Evolutionary conservation across 768 basidiomycete species (phyloP).

Genomic region (Tremella yokohamensis): DNA sequence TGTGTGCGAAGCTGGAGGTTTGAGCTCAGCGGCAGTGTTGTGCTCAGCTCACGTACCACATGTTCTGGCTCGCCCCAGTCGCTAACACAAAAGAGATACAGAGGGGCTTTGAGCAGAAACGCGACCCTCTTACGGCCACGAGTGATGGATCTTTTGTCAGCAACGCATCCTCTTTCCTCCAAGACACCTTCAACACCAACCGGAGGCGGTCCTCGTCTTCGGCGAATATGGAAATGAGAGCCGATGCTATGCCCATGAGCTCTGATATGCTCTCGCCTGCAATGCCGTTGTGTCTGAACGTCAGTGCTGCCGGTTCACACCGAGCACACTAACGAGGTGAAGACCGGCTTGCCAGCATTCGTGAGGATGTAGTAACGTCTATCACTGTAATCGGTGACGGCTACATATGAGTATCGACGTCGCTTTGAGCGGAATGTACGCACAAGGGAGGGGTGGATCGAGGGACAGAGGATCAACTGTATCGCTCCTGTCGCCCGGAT

Average conservation of each 20-base stretch:
- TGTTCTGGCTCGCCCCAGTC: conserved; percentile 95
- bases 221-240: conserved; percentile 89
- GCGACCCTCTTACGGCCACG: conserved; percentile 77
- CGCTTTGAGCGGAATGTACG: not conserved
- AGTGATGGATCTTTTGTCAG: conserved; percentile 64
- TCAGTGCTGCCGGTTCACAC: conserved; percentile 55
- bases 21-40: not conserved
- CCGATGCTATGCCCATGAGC: conserved; percentile 87
- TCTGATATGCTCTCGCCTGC: conserved; percentile 64
- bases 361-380: conserved; percentile 90
- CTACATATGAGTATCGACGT: not conserved
- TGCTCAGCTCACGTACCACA: conserved; percentile 61
- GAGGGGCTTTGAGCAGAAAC: conserved; percentile 76
- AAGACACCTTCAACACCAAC: too few species aligned
- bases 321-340: conserved; percentile 64
- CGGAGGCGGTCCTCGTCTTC: conserved; percentile 75
- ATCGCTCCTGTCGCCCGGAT: not conserved
- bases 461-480: conserved; percentile 1
- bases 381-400: conserved; percentile 8
- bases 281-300: conserved; percentile 42
- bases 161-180: conserved; percentile 49
- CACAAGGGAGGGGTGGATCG: not conserved
- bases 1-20: conserved; percentile 74
- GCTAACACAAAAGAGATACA: conserved; percentile 88
- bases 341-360: conserved; percentile 97